phyloP scores from a whole-genome alignment of 768 basidiomycete species.

The Lyophyllum atratum region DNA sequence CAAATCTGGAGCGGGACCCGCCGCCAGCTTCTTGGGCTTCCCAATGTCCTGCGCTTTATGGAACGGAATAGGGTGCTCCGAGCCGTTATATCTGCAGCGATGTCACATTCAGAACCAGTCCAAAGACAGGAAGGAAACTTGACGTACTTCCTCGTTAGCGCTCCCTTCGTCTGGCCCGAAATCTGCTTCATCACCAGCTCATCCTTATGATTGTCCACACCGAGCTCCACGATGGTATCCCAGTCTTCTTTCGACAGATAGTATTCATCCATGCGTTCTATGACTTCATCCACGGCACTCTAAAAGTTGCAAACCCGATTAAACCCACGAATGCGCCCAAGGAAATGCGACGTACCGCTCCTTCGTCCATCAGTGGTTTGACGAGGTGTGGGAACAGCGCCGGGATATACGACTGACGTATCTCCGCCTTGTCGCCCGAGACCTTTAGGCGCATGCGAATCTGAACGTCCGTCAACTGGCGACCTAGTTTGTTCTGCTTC shows the following conservation, averaged over 20 bases:
- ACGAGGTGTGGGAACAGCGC: constrained; percentile 83
- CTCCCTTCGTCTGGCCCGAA: constrained; percentile 73
- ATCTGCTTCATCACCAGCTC: constrained; percentile 84
- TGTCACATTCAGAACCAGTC: not conserved
- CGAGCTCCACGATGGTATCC: constrained; percentile 94
- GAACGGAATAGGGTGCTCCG: constrained; percentile 93
- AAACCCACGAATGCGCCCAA: not conserved
- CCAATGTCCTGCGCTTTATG: constrained; percentile 84
- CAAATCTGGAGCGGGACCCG: constrained; percentile 80
- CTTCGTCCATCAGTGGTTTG: constrained; percentile 71
- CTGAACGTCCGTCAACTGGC: constrained; percentile 88
- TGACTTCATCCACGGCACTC: constrained; percentile 81
- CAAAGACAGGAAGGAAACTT: not conserved
- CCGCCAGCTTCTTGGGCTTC: constrained; percentile 81
- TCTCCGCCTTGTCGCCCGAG: constrained; percentile 87
- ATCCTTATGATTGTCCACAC: constrained; percentile 79
- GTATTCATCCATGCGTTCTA: constrained; percentile 91
- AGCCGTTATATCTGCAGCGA: constrained; percentile 73
- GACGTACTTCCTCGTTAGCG: constrained; percentile 82
- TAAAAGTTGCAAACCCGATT: constrained; percentile 27
- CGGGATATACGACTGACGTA: constrained; percentile 90
- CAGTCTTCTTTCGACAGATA: constrained; percentile 93
- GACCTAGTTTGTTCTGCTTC: constrained; percentile 78
- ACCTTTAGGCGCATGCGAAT: constrained; percentile 94
- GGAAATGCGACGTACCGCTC: constrained; percentile 57